A percentile compares a stretch with the other conserved stretches of the same genome.
phyloP scores from a whole-genome alignment of 768 basidiomycete species.

The Trametes cingulata region DNA sequence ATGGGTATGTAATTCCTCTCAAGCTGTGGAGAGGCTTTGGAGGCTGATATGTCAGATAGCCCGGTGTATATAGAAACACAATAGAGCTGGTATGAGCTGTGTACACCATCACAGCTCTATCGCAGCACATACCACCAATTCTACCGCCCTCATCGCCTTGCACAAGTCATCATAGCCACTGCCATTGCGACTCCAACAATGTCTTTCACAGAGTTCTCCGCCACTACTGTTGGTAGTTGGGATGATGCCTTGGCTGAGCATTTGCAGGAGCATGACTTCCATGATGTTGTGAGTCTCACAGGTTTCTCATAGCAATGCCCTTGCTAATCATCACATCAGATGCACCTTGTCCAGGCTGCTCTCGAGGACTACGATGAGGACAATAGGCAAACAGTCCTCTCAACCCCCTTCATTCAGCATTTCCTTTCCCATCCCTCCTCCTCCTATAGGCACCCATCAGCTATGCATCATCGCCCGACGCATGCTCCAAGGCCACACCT shows the following conservation, averaged over 20 bases:
- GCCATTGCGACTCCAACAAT: constrained; percentile 34
- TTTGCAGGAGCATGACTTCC: not conserved
- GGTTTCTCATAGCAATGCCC: too few species aligned
- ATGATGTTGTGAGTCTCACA: constrained; percentile 1
- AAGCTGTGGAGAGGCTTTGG: not conserved
- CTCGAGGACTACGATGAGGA: not conserved
- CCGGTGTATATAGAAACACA: constrained; percentile 66
- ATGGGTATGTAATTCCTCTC: constrained; percentile 47
- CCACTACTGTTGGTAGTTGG: constrained; percentile 1
- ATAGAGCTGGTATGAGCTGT: constrained; percentile 63
- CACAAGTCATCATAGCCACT: constrained; percentile 47
- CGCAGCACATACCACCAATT: constrained; percentile 46
- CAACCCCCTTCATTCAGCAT: not conserved
- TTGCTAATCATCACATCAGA: not conserved
- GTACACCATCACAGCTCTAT: constrained; percentile 49
- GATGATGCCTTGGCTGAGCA: not conserved
- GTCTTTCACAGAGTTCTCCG: constrained; percentile 39
- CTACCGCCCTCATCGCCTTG: constrained; percentile 49
- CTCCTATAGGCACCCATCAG: not conserved
- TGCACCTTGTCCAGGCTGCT: not conserved
- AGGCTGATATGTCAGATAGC: constrained; percentile 34
- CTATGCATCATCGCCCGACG: constrained; percentile 6
- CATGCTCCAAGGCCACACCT: not conserved
- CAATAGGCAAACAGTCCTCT: not conserved
- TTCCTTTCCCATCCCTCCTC: not conserved